A percentile compares a stretch with the other conserved stretches of the same genome.
Conservation (phyloP, 805 yeast genomes). For the Helenozyma rhizophorensis region DNA sequence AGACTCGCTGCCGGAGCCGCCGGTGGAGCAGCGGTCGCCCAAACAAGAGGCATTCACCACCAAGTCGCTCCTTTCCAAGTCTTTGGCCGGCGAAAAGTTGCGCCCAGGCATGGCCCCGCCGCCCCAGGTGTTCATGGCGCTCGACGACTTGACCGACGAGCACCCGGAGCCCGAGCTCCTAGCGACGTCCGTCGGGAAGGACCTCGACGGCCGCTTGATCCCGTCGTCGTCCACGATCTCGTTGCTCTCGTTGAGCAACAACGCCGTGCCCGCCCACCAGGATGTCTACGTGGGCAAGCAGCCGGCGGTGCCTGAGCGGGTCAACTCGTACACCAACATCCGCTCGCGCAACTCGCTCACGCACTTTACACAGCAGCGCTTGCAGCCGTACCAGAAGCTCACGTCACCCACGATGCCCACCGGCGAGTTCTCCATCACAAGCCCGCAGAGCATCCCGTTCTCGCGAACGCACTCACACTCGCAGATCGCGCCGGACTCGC, state of each 20-base stretch:
- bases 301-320: slow-evolving; percentile 11
- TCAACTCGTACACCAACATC: slow-evolving; percentile 13
- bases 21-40: slow-evolving; percentile 3
- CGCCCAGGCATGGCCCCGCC: slow-evolving; percentile 1
- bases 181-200: slow-evolving; percentile 41
- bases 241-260: slow-evolving; percentile 31
- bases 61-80: slow-evolving; percentile 23
- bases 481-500: slow-evolving; percentile 47
- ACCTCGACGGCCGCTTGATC: slow-evolving; percentile 34
- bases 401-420: slow-evolving; percentile 24
- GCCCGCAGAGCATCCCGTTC: slow-evolving; percentile 30
- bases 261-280: slow-evolving; percentile 5
- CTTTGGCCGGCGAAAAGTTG: slow-evolving; percentile 21
- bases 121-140: slow-evolving; percentile 3
- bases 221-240: slow-evolving; percentile 43
- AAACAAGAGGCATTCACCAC: slow-evolving; percentile 8
- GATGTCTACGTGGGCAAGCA: slow-evolving; percentile 1
- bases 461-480: slow-evolving; percentile 8
- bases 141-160: slow-evolving; percentile 23
- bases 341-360: slow-evolving; percentile 16
- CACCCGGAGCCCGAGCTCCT: slow-evolving; percentile 43
- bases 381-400: slow-evolving; percentile 33
- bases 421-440: slow-evolving; percentile 10
- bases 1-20: slow-evolving; percentile 4
- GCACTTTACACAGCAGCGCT: slow-evolving; percentile 28